phyloP scores from a whole-genome alignment of 73 alveolate genomes.

The Paramecium biaurelia region DNA sequence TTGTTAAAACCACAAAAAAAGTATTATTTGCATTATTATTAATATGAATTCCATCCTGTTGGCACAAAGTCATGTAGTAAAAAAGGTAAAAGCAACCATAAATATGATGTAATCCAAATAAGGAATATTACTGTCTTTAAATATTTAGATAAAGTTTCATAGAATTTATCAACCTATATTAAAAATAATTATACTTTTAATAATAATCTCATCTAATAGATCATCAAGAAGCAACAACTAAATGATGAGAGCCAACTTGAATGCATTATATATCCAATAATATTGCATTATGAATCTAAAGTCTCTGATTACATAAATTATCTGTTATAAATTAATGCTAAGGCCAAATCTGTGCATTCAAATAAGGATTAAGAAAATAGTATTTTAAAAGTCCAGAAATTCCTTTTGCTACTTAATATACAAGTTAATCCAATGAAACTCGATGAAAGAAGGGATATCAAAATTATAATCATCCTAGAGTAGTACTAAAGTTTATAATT shows the following conservation, averaged over 20 bases:
- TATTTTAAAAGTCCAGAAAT: background rate
- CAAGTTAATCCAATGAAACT: background rate
- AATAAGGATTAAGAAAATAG: background rate
- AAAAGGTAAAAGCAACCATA: background rate
- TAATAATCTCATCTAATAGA: background rate
- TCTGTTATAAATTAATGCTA: background rate
- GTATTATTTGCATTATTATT: background rate
- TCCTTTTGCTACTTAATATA: background rate
- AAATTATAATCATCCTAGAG: background rate
- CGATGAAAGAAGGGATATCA: background rate
- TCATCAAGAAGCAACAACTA: background rate
- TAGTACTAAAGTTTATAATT: background rate
- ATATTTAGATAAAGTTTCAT: background rate
- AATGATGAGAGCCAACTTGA: slow-evolving; percentile 3
- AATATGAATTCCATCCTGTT: slow-evolving; percentile 5
- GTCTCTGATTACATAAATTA: background rate
- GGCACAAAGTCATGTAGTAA: background rate
- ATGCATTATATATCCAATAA: slow-evolving; percentile 31
- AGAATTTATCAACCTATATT: background rate
- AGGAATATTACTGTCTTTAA: background rate
- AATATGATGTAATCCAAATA: background rate
- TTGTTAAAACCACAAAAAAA: slow-evolving; percentile 3
- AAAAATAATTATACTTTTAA: background rate
- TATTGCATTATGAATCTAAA: background rate
- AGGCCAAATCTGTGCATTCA: background rate